A percentile compares a stretch with the other conserved stretches of the same genome.
These are phyloP conservation scores for Eucalyptus cladocalyx DNA, from an alignment of 345 rosid species.

Conservation along the genomic window DNA sequence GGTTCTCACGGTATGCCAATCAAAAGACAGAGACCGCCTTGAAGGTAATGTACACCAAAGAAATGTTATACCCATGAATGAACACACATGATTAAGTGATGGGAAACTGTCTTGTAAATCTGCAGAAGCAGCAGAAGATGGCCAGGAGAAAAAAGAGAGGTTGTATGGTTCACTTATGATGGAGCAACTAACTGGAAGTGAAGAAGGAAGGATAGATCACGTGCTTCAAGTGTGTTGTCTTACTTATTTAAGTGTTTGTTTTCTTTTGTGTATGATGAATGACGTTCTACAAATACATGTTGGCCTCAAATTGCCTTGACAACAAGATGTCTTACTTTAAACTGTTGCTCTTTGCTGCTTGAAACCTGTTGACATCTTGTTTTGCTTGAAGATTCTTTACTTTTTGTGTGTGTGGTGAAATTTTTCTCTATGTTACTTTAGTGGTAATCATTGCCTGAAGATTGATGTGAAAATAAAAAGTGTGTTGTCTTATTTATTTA, in stretches of 20 bases:
- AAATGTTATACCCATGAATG: background rate
- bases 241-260: background rate
- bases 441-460: background rate
- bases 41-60: conserved; percentile 35
- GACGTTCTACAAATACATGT: background rate
- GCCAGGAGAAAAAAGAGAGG: conserved; percentile 34
- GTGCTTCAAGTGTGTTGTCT: conserved; percentile 62
- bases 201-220: conserved; percentile 81
- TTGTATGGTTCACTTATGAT: conserved; percentile 85
- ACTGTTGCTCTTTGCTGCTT: background rate
- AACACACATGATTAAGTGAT: background rate
- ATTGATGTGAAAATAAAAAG: background rate
- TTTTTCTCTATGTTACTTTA: background rate
- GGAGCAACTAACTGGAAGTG: conserved; percentile 67
- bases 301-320: background rate
- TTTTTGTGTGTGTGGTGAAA: background rate
- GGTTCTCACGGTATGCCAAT: conserved; percentile 78
- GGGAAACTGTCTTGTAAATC: background rate
- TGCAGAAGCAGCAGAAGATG: conserved; percentile 32
- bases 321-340: background rate
- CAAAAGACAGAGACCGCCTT: conserved; percentile 30
- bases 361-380: background rate
- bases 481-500: background rate
- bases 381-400: background rate
- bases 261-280: background rate